phyloP scores from a whole-genome alignment of 2,329 filamentous ascomycete genomes.

The Xylaria sp. region DNA sequence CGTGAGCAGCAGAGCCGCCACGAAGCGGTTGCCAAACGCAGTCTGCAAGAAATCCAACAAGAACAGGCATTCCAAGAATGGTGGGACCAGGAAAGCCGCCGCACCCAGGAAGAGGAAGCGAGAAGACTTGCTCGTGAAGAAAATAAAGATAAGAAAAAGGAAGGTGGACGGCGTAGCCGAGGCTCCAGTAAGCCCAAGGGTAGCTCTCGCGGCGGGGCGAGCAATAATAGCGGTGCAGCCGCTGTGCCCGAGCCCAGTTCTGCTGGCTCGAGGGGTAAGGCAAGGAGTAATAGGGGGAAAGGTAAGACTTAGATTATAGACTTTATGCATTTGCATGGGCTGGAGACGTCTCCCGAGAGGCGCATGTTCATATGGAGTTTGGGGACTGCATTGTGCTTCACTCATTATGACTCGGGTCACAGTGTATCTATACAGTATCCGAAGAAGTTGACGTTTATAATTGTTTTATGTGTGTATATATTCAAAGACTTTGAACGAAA shows the following conservation, averaged over 20 bases:
- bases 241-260: conserved; percentile 21
- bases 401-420: not conserved
- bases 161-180: conserved; percentile 32
- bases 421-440: conserved; percentile 3
- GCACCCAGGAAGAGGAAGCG: conserved; percentile 73
- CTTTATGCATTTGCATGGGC: conserved; percentile 19
- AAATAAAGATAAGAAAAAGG: conserved; percentile 51
- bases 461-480: conserved; percentile 21
- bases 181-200: conserved; percentile 28
- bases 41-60: conserved; percentile 92
- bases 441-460: not conserved
- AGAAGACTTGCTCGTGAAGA: conserved; percentile 55
- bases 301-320: conserved; percentile 38
- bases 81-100: conserved; percentile 88
- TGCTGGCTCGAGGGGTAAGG: conserved; percentile 30
- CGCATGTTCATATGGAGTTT: conserved; percentile 30
- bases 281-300: conserved; percentile 32
- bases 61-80: conserved; percentile 97
- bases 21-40: conserved; percentile 88
- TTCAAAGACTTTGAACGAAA: not conserved
- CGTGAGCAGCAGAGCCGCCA: conserved; percentile 84
- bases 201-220: conserved; percentile 15
- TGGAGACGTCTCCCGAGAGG: conserved; percentile 27
- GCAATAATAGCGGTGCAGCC: conserved; percentile 6
- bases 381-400: conserved; percentile 5